Base-by-base conservation (phyloP, 2,329 filamentous ascomycete genomes). In the Huntiella moniliformis region DNA sequence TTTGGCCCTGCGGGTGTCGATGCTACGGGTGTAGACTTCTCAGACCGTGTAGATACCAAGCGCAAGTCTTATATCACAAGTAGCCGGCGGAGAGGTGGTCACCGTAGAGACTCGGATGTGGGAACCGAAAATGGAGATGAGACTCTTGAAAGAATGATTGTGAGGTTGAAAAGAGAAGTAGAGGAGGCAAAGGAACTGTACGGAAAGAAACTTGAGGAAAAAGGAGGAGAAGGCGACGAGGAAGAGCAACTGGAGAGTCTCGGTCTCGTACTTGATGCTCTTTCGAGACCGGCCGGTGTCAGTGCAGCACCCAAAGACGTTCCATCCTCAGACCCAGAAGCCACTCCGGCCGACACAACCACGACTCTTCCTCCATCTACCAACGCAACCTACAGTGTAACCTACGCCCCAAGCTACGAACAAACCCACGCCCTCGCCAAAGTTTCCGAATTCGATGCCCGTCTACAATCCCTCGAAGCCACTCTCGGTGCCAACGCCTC, bases 391-490 rank as follows among this genome's bases (percentile, higher is more conserved):
- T 80, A 79, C 54, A 79, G 73, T 1, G 63, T 79, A 42, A 77
- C 73, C 28, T 79, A 79, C 53, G 70, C 74, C 31, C 78, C 66
- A 38, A 70, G 61, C 42, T 82, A 77, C 53, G 73, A 79, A 54
- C 70, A 79, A 56, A 77, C 68, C 36, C 79, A 84, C 55, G 74
- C 79, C 18, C 67, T 95, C 33, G 75, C 78, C 32, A 82, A 86
- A 59, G 80, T 84, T 5, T 83, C 87, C 17, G 82, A 91, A 51
- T 95, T 98, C 55, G 88, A 96, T 57, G 71, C 74, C 28, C 76
- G 91, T 4, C 73, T 98, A 15, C 66, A 79, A 2, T 66, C 81
- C 28, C 67, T 98, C 41, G 91, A 98, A 64, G 77, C 77, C 53
- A 73, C 78, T 1, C 71, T 98, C 22, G 91, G 91, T 7, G 71